phyloP scores from a whole-genome alignment of 768 basidiomycete genomes.

The Harrya chromipes region DNA sequence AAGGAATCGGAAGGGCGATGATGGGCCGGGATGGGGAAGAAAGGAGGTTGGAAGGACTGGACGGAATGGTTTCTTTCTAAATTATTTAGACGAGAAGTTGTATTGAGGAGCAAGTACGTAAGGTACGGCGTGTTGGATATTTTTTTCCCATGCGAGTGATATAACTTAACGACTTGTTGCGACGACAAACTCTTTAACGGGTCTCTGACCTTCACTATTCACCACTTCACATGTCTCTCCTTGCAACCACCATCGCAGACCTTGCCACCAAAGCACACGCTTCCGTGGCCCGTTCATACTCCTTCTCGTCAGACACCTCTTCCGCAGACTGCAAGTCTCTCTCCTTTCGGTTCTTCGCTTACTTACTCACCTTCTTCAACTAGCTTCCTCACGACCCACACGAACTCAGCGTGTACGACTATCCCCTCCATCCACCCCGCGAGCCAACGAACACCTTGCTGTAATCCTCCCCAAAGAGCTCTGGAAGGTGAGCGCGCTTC shows the following conservation, averaged over 20 bases:
- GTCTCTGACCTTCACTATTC: background rate
- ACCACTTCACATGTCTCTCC: slow-evolving; percentile 29
- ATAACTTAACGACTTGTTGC: slow-evolving; percentile 28
- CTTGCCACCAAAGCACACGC: slow-evolving; percentile 28
- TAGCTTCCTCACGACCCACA: slow-evolving; percentile 24
- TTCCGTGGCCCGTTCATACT: slow-evolving; percentile 10
- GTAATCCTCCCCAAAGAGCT: slow-evolving; percentile 64
- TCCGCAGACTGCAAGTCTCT: slow-evolving; percentile 16
- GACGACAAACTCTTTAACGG: slow-evolving; percentile 15
- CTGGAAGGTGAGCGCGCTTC: slow-evolving; percentile 60
- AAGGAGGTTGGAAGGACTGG: background rate
- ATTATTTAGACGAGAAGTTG: slow-evolving; percentile 14
- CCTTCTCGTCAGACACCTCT: slow-evolving; percentile 13
- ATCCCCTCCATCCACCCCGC: slow-evolving; percentile 19
- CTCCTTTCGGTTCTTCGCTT: background rate
- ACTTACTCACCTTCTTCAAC: background rate
- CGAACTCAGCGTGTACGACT: slow-evolving; percentile 16
- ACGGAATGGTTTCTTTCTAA: background rate
- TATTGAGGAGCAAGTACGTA: slow-evolving; percentile 14
- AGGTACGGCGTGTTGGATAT: slow-evolving; percentile 8
- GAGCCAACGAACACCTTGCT: slow-evolving; percentile 70
- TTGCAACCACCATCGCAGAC: slow-evolving; percentile 24
- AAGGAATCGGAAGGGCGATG: slow-evolving; percentile 10
- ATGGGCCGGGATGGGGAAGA: background rate
- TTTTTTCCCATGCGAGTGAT: slow-evolving; percentile 30